Evolutionary conservation across 108 stramenopile genomes (phyloP), one percentile per base, ranked within the genome.

Genomic region (Conticribra guillardii): DNA sequence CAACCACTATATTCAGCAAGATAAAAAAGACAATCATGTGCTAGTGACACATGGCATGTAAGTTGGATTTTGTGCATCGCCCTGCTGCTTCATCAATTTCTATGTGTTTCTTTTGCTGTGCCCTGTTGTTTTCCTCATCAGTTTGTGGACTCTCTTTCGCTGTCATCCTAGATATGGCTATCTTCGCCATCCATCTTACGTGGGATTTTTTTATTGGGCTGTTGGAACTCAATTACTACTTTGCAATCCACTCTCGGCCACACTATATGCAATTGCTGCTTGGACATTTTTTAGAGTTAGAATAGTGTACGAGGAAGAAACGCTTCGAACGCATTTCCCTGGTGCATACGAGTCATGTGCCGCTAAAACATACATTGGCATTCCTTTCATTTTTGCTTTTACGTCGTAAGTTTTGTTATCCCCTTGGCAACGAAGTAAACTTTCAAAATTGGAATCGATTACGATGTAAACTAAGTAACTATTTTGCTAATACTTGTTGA

Each of bases 131-230:
- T 64, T 19, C 22, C 17, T 41, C 44, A 57, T 37, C 18, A 34
- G 46, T 21, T 28, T 59, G 54, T 21, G 0, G 3, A 17, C 34
- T 65, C 31, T 44, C 41, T 46, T 32, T 8, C 49, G 14, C 18
- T 11, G 37, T 41, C 8, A 28, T 46, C 69, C n/a, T n/a, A 84
- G 83, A 46, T 98, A 98, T 79, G 62, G 56, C 22, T 70, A 64
- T 51, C 71, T 99, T n/a, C 92, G 98, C 15, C 98, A 99, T 82
- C 97, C 97, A 37, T 91, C 91, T 11, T 99, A 99, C 70, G 78
- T 89, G 22, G 98, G 98, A 27, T 99, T 97, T 83, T 99, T 87
- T 60, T 99, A 94, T 73, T 99, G 97, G 97, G 82, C 86, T 29
- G 60, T 98, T 19, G 96, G 94, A 8, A 95, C 91, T 24, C 98